These are phyloP conservation scores for Scolecobasidium constrictum DNA, from an alignment of 2,329 filamentous ascomycete genomes.

Conservation along the genomic window DNA sequence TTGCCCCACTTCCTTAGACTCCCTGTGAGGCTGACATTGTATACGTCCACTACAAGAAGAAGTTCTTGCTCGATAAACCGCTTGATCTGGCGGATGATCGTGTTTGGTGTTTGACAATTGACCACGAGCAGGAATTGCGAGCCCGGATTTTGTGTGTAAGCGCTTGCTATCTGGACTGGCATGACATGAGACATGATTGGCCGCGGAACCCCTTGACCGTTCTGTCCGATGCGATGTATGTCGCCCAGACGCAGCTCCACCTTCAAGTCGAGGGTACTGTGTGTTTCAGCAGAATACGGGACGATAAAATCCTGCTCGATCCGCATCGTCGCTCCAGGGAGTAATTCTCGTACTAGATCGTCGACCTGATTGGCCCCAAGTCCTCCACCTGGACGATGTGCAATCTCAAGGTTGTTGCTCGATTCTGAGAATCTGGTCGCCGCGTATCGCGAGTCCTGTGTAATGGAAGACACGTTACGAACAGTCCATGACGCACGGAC, in stretches of 20 bases:
- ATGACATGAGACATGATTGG: conserved; percentile 11
- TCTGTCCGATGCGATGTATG: conserved; percentile 1
- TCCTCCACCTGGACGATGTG: conserved; percentile 4
- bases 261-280: conserved; percentile 10
- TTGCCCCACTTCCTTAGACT: too few relatives aligned
- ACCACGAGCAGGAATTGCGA: conserved; percentile 13
- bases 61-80: conserved; percentile 11
- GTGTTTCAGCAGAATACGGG: conserved; percentile 9
- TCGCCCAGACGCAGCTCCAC: conserved; percentile 13
- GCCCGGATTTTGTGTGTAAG: conserved; percentile 9
- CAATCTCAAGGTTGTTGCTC: conserved; percentile 10
- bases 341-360: conserved; percentile 11
- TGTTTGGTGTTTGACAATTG: conserved; percentile 13
- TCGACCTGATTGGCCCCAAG: conserved; percentile 5
- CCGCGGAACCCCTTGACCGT: neutral
- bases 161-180: conserved; percentile 12
- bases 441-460: conserved; percentile 11
- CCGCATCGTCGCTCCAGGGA: conserved; percentile 10
- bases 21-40: too few relatives aligned
- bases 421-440: conserved; percentile 12
- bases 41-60: too few relatives aligned
- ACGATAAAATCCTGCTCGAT: conserved; percentile 14
- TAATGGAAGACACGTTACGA: conserved; percentile 12
- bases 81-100: conserved; percentile 14
- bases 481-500: conserved; percentile 13